Conservation (phyloP, 73 alveolate species). For the Paramecium sexaurelia region DNA sequence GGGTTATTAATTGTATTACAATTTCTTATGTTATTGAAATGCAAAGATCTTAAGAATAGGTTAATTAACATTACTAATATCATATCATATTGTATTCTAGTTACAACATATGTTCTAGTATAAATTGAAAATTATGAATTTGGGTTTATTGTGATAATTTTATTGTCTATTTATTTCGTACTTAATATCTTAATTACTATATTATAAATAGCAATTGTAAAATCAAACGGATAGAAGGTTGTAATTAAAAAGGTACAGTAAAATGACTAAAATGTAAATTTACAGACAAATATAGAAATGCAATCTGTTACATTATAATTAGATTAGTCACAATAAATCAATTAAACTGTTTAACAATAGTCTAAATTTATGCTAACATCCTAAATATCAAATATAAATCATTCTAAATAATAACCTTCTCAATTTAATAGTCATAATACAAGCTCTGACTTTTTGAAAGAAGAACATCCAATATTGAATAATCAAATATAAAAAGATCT, state of each 20-base stretch:
- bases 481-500: neutral
- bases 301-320: neutral
- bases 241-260: neutral
- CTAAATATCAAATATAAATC: neutral
- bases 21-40: neutral
- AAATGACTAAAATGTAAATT: neutral
- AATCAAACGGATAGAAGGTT: neutral
- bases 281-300: neutral
- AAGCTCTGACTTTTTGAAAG: neutral
- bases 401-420: neutral
- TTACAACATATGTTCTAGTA: neutral
- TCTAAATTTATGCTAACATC: conserved; percentile 19
- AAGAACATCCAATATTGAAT: neutral
- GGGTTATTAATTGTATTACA: neutral
- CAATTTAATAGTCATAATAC: conserved; percentile 1
- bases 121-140: neutral
- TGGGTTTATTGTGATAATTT: neutral
- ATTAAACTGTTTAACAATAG: neutral
- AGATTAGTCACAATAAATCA: neutral
- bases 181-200: neutral
- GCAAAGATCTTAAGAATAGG: neutral
- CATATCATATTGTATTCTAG: neutral
- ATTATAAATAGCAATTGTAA: neutral
- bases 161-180: neutral
- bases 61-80: neutral